Conservation (phyloP, 768 basidiomycete genomes). For the Trametes elegans region DNA sequence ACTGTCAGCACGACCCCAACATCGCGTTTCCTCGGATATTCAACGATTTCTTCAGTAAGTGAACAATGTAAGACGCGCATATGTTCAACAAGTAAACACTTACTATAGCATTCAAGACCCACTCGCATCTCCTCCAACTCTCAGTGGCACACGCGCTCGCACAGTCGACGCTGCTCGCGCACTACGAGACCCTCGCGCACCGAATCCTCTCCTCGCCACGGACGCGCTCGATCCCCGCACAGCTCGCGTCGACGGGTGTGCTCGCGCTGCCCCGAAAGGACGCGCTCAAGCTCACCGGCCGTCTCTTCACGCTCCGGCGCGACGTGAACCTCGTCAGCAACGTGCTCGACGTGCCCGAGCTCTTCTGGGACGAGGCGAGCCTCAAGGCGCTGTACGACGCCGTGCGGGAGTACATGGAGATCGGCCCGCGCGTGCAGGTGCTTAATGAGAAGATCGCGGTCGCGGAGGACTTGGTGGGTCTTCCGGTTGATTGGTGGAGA, state of each 20-base stretch:
- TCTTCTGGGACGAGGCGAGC: slow-evolving; percentile 95
- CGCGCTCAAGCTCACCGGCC: slow-evolving; percentile 75
- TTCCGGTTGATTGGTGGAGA: background rate
- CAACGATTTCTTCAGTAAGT: slow-evolving; percentile 93
- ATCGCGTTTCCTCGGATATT: slow-evolving; percentile 89
- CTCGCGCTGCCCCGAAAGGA: slow-evolving; percentile 76
- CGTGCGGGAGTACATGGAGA: slow-evolving; percentile 94
- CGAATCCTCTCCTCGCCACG: slow-evolving; percentile 74
- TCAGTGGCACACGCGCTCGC: slow-evolving; percentile 95
- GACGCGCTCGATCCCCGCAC: slow-evolving; percentile 79
- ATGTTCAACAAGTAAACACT: slow-evolving; percentile 1
- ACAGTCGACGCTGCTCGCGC: slow-evolving; percentile 88
- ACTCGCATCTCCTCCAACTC: slow-evolving; percentile 85
- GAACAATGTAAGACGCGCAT: background rate
- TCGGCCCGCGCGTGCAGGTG: slow-evolving; percentile 75
- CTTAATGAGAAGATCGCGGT: slow-evolving; percentile 88
- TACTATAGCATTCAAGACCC: slow-evolving; percentile 78
- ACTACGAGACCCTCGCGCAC: slow-evolving; percentile 78
- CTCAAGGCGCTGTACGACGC: slow-evolving; percentile 88
- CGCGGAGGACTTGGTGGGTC: slow-evolving; percentile 82
- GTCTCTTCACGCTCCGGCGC: slow-evolving; percentile 79
- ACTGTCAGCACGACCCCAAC: slow-evolving; percentile 71
- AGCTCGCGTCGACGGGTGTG: slow-evolving; percentile 75
- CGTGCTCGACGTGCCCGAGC: slow-evolving; percentile 88
- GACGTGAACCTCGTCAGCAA: slow-evolving; percentile 92